These are phyloP conservation scores for Xylariaceae sp. DNA, from an alignment of 2,329 filamentous ascomycete species.

Conservation along the genomic window DNA sequence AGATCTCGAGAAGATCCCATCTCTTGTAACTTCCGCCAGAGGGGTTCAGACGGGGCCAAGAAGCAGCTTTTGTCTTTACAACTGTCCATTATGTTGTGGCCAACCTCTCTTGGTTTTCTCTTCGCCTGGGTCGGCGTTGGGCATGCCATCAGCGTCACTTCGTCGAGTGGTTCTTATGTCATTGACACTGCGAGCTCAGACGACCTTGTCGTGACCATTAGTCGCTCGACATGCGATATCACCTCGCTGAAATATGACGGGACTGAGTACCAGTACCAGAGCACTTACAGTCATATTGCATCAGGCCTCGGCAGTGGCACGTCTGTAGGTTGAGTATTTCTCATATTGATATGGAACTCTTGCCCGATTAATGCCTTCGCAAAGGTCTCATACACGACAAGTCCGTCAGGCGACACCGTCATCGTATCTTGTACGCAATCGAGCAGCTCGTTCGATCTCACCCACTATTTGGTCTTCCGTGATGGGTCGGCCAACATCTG, in stretches of 20 bases:
- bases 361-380: slow-evolving; percentile 33
- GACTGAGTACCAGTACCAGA: slow-evolving; percentile 47
- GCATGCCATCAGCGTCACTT: slow-evolving; percentile 28
- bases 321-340: slow-evolving; percentile 30
- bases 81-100: slow-evolving; percentile 20
- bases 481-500: slow-evolving; percentile 47
- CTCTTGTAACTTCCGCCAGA: neutral
- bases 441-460: slow-evolving; percentile 42
- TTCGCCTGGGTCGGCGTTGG: slow-evolving; percentile 25
- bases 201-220: slow-evolving; percentile 30
- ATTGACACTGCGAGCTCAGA: slow-evolving; percentile 29
- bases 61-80: slow-evolving; percentile 6
- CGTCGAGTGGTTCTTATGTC: slow-evolving; percentile 24
- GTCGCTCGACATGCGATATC: slow-evolving; percentile 46
- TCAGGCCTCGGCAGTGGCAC: slow-evolving; percentile 46
- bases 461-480: slow-evolving; percentile 51
- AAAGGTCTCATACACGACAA: slow-evolving; percentile 24
- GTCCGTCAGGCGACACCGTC: slow-evolving; percentile 42
- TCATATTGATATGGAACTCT: slow-evolving; percentile 30
- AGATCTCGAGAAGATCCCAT: slow-evolving; percentile 6
- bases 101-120: slow-evolving; percentile 20
- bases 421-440: slow-evolving; percentile 51
- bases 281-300: slow-evolving; percentile 47
- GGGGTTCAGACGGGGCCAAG: neutral
- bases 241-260: slow-evolving; percentile 49